These are phyloP conservation scores for Bacidia rubella DNA, from an alignment of 495 filamentous ascomycete genomes.

Conservation along the genomic window DNA sequence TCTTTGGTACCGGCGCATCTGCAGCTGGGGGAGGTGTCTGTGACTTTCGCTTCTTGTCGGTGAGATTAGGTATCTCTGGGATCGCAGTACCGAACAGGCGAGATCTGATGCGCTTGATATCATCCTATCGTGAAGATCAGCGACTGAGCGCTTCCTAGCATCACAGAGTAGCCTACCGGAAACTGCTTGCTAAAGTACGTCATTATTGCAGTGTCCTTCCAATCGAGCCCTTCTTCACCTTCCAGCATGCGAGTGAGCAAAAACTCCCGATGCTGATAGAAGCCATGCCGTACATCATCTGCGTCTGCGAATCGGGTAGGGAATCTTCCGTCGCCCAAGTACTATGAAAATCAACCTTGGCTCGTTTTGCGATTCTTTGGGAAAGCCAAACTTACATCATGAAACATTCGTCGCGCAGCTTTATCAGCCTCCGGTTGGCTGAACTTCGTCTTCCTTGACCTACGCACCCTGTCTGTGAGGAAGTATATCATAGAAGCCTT, in stretches of 20 bases:
- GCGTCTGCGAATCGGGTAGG: constrained; percentile 25
- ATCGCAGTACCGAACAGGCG: constrained; percentile 7
- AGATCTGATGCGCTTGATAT: constrained; percentile 26
- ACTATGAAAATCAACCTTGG: constrained; percentile 9
- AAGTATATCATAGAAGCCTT: constrained; percentile 60
- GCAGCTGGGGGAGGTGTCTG: constrained; percentile 2
- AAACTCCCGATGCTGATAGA: constrained; percentile 41
- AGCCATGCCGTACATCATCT: constrained; percentile 35
- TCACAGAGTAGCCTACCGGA: constrained; percentile 22
- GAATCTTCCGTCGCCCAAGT: constrained; percentile 22
- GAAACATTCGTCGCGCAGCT: constrained; percentile 9
- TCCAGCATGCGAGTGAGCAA: constrained; percentile 46
- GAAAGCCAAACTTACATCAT: constrained; percentile 17
- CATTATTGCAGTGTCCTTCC: constrained; percentile 41
- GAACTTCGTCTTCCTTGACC: constrained; percentile 10
- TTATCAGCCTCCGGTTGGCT: constrained; percentile 9
- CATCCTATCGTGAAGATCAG: constrained; percentile 25
- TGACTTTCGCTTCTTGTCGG: constrained; percentile 12
- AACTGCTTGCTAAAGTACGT: constrained; percentile 38
- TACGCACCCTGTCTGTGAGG: constrained; percentile 36
- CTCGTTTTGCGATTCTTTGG: constrained; percentile 18
- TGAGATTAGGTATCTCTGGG: neutral
- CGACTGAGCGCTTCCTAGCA: neutral
- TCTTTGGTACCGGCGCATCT: neutral
- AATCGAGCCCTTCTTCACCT: constrained; percentile 39